A percentile compares a stretch with the other conserved stretches of the same genome.
Conservation (phyloP, 106 monocot species). For the Apostasia shenzhenica region DNA sequence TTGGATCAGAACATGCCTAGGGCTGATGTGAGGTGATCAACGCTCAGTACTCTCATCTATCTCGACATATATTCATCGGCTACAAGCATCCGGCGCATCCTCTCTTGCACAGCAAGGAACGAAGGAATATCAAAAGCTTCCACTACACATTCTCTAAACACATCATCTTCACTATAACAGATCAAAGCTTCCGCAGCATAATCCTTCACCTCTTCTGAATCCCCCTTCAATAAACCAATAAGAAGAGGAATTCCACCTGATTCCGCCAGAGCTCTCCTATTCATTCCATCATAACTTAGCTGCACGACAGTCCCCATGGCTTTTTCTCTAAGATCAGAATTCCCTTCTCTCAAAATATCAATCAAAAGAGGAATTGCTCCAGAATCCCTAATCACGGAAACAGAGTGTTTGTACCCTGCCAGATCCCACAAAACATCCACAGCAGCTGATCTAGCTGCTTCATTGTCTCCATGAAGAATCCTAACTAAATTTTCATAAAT, state of each 20-base stretch:
- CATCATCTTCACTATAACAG: constrained; percentile 34
- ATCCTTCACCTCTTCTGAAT: constrained; percentile 34
- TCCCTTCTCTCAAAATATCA: constrained; percentile 20
- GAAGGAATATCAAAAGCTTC: constrained; percentile 22
- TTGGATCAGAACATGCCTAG: constrained; percentile 4
- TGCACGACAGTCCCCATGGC: constrained; percentile 30
- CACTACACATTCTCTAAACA: constrained; percentile 20
- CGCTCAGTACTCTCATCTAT: constrained; percentile 23
- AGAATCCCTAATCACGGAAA: constrained; percentile 21
- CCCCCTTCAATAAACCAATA: constrained; percentile 23
- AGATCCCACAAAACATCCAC: constrained; percentile 45
- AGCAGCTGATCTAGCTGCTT: constrained; percentile 37
- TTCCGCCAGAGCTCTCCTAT: constrained; percentile 27
- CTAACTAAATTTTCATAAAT: constrained; percentile 30
- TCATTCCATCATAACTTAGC: constrained; percentile 32
- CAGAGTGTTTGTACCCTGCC: constrained; percentile 30
- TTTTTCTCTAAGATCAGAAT: constrained; percentile 20
- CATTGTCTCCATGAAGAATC: constrained; percentile 26
- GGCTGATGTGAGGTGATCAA: constrained; percentile 15
- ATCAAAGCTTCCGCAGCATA: constrained; percentile 34
- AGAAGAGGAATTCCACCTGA: constrained; percentile 36
- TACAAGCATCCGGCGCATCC: constrained; percentile 12
- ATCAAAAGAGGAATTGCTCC: constrained; percentile 35
- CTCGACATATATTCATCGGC: constrained; percentile 18
- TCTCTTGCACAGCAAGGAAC: constrained; percentile 20